A percentile compares a stretch with the other conserved stretches of the same genome.
These are phyloP conservation scores for Colletotrichum eremochloae DNA, from an alignment of 2,329 filamentous ascomycete species.

Conservation along the genomic window DNA sequence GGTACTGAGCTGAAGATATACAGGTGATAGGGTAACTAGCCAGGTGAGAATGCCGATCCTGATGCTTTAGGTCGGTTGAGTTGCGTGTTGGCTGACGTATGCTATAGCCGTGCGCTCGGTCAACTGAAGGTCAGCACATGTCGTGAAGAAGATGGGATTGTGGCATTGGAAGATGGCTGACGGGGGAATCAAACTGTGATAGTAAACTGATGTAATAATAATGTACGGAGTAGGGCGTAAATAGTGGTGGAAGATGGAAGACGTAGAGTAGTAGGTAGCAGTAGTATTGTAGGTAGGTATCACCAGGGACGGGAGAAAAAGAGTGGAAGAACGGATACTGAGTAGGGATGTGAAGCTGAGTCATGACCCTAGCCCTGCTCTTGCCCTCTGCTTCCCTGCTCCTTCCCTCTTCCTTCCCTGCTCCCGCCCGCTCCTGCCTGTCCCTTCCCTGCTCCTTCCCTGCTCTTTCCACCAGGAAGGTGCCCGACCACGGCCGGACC, in stretches of 20 bases:
- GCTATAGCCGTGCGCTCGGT: slow-evolving; percentile 30
- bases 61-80: neutral
- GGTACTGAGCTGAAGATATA: neutral
- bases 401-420: neutral
- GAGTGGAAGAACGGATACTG: too few species aligned
- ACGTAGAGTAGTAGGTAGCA: neutral
- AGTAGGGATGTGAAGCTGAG: slow-evolving; percentile 16
- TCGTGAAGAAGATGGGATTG: slow-evolving; percentile 6
- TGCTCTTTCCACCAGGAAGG: neutral
- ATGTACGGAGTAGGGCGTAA: too few species aligned
- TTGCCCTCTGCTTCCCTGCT: neutral
- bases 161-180: neutral
- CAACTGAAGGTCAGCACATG: slow-evolving; percentile 15
- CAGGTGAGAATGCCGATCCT: neutral
- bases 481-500: neutral
- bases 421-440: too few species aligned
- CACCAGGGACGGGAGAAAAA: too few species aligned
- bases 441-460: neutral
- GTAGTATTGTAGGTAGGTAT: too few species aligned
- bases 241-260: neutral
- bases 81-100: neutral
- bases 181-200: too few species aligned
- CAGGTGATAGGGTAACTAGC: neutral
- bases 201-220: too few species aligned
- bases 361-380: slow-evolving; percentile 6